Conservation (phyloP, 2,329 filamentous ascomycete genomes). For the Phialophora tarda region DNA sequence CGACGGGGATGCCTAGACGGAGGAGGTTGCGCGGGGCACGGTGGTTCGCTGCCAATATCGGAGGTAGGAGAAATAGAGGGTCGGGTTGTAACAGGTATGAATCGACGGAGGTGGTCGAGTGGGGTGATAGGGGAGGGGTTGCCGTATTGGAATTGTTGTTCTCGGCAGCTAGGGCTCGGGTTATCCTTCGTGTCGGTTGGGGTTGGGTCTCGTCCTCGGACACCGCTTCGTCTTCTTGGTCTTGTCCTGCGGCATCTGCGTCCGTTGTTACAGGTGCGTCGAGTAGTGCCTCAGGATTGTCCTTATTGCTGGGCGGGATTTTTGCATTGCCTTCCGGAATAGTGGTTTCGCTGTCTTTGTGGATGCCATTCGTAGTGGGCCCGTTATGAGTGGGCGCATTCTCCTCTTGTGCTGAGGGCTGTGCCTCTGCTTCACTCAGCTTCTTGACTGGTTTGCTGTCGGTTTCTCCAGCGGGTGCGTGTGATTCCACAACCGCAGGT, state of each 20-base stretch:
- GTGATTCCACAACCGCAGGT: background rate
- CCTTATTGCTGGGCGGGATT: background rate
- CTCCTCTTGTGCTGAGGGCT: background rate
- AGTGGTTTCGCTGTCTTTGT: constrained; percentile 9
- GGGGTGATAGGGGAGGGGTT: constrained; percentile 39
- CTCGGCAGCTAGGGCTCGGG: constrained; percentile 51
- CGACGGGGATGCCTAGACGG: constrained; percentile 59
- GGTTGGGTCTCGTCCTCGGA: constrained; percentile 41
- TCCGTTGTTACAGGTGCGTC: constrained; percentile 29
- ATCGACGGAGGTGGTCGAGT: constrained; percentile 45
- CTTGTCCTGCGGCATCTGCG: constrained; percentile 28
- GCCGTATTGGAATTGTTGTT: constrained; percentile 44
- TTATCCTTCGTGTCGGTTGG: constrained; percentile 53
- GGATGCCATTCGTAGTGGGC: constrained; percentile 27
- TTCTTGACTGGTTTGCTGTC: background rate
- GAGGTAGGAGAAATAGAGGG: constrained; percentile 63
- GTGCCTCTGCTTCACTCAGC: background rate
- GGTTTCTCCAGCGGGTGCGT: background rate
- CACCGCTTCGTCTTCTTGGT: constrained; percentile 19
- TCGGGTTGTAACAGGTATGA: constrained; percentile 54
- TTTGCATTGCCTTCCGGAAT: constrained; percentile 2
- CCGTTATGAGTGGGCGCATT: background rate
- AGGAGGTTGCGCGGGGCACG: constrained; percentile 59
- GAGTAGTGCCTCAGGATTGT: constrained; percentile 11
- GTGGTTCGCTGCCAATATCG: constrained; percentile 57